A percentile compares a stretch with the other conserved stretches of the same genome.
These are phyloP conservation scores for Globisporangium canariense DNA, from an alignment of 352 stramenopile species.

Conservation along the genomic window DNA sequence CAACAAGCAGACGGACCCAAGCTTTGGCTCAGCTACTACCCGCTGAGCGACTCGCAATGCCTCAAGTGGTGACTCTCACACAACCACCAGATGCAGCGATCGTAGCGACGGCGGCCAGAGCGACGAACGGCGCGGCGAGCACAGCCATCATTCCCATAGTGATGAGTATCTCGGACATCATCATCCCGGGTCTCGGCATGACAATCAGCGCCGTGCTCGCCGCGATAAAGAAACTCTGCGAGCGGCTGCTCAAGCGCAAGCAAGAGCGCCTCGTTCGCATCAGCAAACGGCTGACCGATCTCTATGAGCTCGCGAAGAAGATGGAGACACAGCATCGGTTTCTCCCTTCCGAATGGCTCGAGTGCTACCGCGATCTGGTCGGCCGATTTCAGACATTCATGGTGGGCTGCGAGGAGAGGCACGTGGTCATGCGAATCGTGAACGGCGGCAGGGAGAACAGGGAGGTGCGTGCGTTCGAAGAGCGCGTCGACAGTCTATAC, in stretches of 20 bases:
- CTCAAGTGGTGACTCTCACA: background rate
- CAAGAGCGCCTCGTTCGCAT: conserved; percentile 9
- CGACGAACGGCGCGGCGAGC: background rate
- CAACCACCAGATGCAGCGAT: background rate
- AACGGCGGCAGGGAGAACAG: conserved; percentile 9
- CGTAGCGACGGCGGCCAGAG: too few species aligned
- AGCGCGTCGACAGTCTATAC: conserved; percentile 19
- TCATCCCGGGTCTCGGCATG: conserved; percentile 15
- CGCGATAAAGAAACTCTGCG: conserved; percentile 16
- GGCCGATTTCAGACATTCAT: conserved; percentile 17
- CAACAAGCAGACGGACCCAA: background rate
- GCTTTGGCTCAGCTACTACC: background rate
- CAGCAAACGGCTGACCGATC: conserved; percentile 10
- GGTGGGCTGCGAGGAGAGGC: conserved; percentile 12
- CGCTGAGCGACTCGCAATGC: background rate
- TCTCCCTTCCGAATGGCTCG: conserved; percentile 10
- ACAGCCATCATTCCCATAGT: background rate
- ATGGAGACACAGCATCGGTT: conserved; percentile 15
- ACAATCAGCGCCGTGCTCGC: conserved; percentile 13
- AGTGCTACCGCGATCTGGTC: conserved; percentile 12
- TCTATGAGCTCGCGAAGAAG: conserved; percentile 11
- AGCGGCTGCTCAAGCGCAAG: conserved; percentile 18
- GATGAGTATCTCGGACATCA: conserved; percentile 13
- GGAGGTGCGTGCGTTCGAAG: conserved; percentile 14
- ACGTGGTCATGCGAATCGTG: conserved; percentile 12